These are phyloP conservation scores for Urochloa ruziziensis DNA, from an alignment of 176 grass and related monocot species.

Conservation along the genomic window DNA sequence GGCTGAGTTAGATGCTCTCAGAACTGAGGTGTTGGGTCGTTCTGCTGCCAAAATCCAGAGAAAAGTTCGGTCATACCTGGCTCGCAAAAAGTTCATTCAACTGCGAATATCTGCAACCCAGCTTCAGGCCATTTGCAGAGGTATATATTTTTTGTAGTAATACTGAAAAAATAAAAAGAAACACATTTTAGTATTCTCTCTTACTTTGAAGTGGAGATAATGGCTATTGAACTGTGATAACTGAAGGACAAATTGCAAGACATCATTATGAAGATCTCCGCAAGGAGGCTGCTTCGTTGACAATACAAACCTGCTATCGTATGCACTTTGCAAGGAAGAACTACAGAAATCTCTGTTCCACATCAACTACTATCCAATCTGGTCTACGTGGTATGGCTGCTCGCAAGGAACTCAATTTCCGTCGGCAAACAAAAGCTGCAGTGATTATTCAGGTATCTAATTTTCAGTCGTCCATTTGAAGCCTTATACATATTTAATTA, in stretches of 20 bases:
- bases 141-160: constrained; percentile 36
- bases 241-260: constrained; percentile 78
- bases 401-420: constrained; percentile 69
- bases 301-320: constrained; percentile 73
- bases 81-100: constrained; percentile 65
- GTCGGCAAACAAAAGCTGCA: constrained; percentile 63
- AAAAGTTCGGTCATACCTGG: constrained; percentile 71
- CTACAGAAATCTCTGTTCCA: constrained; percentile 51
- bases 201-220: constrained; percentile 25
- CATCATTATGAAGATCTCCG: constrained; percentile 65
- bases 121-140: constrained; percentile 88
- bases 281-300: constrained; percentile 78
- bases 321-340: constrained; percentile 74
- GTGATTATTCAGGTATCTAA: constrained; percentile 78
- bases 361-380: constrained; percentile 70
- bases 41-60: constrained; percentile 97
- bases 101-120: constrained; percentile 53
- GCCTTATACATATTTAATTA: not conserved
- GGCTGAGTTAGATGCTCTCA: constrained; percentile 93
- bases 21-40: constrained; percentile 72
- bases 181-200: not conserved
- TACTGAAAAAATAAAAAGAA: not conserved
- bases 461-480: not conserved
- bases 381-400: constrained; percentile 78
- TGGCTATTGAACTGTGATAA: constrained; percentile 32